These are phyloP conservation scores for Cyberlindnera suaveolens DNA, from an alignment of 805 yeast genomes.

Conservation along the genomic window DNA sequence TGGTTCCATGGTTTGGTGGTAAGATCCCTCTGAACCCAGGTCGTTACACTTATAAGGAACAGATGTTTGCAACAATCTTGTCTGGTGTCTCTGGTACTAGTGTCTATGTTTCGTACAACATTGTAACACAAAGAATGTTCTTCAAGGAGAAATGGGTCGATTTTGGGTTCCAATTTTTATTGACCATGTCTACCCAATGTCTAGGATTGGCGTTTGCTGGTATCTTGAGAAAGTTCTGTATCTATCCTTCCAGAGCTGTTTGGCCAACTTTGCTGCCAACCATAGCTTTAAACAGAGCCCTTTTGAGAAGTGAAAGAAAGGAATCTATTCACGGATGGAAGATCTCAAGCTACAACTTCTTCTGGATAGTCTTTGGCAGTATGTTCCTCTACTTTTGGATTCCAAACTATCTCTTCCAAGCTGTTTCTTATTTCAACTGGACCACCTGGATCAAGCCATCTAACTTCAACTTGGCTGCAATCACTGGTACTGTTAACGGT, in stretches of 20 bases:
- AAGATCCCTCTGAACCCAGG: constrained; percentile 49
- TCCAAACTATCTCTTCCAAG: constrained; percentile 37
- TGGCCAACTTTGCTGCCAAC: constrained; percentile 53
- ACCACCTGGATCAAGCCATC: constrained; percentile 51
- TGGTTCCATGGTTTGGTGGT: constrained; percentile 33
- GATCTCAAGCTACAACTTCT: constrained; percentile 29
- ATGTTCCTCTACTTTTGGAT: constrained; percentile 41
- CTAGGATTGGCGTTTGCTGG: constrained; percentile 68
- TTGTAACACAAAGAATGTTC: constrained; percentile 29
- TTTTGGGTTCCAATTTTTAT: constrained; percentile 47
- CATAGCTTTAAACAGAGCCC: constrained; percentile 43
- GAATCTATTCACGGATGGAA: constrained; percentile 29
- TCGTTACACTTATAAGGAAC: constrained; percentile 60
- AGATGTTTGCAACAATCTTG: constrained; percentile 51
- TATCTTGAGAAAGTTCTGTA: constrained; percentile 48
- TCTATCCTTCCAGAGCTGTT: constrained; percentile 44
- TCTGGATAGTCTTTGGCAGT: constrained; percentile 24
- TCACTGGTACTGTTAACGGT: constrained; percentile 43
- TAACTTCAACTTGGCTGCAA: constrained; percentile 39
- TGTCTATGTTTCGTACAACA: constrained; percentile 32
- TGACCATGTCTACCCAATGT: constrained; percentile 50
- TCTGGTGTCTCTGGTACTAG: constrained; percentile 27
- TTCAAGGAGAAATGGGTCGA: constrained; percentile 26
- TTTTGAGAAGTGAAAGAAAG: constrained; percentile 31
- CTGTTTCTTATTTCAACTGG: constrained; percentile 45